Evolutionary conservation across 345 rosid genomes (phyloP).

Genomic region (thale cress (Arabidopsis thaliana)): DNA sequence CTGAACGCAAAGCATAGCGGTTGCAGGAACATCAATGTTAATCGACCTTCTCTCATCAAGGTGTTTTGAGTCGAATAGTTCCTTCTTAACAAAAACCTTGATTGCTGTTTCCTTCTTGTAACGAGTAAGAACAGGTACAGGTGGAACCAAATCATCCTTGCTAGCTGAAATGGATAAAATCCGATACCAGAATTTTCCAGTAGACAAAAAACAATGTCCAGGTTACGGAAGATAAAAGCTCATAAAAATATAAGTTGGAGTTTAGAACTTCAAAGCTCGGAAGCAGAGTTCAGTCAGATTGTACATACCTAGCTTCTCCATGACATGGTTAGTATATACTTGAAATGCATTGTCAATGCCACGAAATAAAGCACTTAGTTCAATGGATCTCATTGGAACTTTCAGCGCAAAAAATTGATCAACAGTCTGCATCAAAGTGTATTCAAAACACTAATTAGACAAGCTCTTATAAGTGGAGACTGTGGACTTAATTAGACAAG

Average conservation of each 20-base stretch:
- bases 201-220: conserved; percentile 16
- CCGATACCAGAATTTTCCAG: conserved; percentile 35
- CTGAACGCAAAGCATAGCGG: conserved; percentile 83
- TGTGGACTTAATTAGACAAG: background rate
- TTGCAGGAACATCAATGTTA: conserved; percentile 65
- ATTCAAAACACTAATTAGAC: conserved; percentile 21
- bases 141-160: conserved; percentile 93
- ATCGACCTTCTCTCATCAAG: conserved; percentile 76
- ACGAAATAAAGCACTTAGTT: conserved; percentile 73
- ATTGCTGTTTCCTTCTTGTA: conserved; percentile 86
- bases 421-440: conserved; percentile 76
- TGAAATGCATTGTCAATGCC: conserved; percentile 96
- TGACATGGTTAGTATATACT: conserved; percentile 79
- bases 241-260: background rate
- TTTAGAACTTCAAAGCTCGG: conserved; percentile 17
- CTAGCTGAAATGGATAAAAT: conserved; percentile 60
- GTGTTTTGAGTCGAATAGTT: conserved; percentile 76
- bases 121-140: conserved; percentile 92
- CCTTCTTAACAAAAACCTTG: conserved; percentile 96
- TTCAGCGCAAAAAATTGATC: conserved; percentile 89
- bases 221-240: conserved; percentile 17
- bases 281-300: conserved; percentile 31
- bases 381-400: conserved; percentile 89
- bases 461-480: background rate
- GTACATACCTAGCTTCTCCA: conserved; percentile 74